phyloP scores from a whole-genome alignment of 1,284 basidiomycete species.

The Mycosarcoma mackinlayi region DNA sequence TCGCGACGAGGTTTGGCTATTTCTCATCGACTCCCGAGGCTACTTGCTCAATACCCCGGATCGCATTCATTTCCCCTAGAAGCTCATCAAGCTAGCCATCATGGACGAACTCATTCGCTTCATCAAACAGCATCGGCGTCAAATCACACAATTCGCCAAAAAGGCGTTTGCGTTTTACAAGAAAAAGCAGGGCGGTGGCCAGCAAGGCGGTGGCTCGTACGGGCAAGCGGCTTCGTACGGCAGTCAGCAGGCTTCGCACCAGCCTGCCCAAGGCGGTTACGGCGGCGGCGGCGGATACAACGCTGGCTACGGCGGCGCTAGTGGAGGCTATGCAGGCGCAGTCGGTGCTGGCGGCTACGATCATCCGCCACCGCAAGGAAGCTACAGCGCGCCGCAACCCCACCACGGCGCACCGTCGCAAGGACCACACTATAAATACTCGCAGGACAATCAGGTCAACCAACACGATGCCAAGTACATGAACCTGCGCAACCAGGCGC shows the following conservation, averaged over 20 bases:
- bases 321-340: constrained; percentile 30
- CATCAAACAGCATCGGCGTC: constrained; percentile 57
- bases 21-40: background rate
- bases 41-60: background rate
- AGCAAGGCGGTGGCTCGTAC: constrained; percentile 18
- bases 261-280: constrained; percentile 14
- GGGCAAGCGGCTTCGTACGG: constrained; percentile 24
- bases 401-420: constrained; percentile 36
- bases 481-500: constrained; percentile 60
- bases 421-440: constrained; percentile 53
- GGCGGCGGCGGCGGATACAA: constrained; percentile 20
- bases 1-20: background rate
- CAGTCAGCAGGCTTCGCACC: constrained; percentile 17
- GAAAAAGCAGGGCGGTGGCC: constrained; percentile 45
- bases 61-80: background rate
- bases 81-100: constrained; percentile 2
- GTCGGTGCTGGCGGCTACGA: constrained; percentile 26
- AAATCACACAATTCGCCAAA: constrained; percentile 57
- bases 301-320: constrained; percentile 5
- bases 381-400: constrained; percentile 43
- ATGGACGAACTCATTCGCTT: constrained; percentile 61
- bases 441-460: constrained; percentile 64
- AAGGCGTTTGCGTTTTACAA: constrained; percentile 59
- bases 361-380: constrained; percentile 52
- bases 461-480: constrained; percentile 64